phyloP scores from a whole-genome alignment of 805 yeast genomes.

The Lachancea mirantina region DNA sequence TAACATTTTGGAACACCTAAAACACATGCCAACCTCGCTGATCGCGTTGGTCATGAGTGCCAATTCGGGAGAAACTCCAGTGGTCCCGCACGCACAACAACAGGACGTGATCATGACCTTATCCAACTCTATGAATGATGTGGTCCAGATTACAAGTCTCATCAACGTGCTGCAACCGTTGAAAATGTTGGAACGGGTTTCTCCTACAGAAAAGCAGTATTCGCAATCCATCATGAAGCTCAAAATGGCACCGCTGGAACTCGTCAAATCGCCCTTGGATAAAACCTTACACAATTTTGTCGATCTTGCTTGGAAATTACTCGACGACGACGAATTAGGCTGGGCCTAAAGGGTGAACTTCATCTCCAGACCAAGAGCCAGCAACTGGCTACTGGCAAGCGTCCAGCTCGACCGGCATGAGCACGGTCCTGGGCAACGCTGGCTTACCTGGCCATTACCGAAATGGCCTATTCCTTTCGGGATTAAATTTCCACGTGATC shows the following conservation, averaged over 20 bases:
- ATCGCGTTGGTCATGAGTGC: constrained; percentile 24
- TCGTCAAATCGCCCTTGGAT: constrained; percentile 5
- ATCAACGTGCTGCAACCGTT: constrained; percentile 26
- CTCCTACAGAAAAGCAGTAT: no score
- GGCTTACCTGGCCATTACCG: no score
- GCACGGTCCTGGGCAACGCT: no score
- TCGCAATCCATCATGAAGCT: constrained; percentile 4
- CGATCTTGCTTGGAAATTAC: constrained; percentile 25
- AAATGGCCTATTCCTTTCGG: no score
- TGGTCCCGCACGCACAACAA: constrained; percentile 10
- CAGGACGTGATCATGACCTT: constrained; percentile 26
- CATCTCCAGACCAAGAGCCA: no score
- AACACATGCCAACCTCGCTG: constrained; percentile 26
- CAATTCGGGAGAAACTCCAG: constrained; percentile 1
- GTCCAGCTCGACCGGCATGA: no score
- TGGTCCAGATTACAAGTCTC: constrained; percentile 28
- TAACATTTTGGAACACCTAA: constrained; percentile 24
- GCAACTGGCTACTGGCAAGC: no score
- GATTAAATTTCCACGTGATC: no score
- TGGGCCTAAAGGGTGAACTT: constrained; percentile 16
- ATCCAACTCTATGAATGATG: constrained; percentile 29
- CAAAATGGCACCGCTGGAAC: constrained; percentile 1
- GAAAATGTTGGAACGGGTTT: constrained; percentile 19
- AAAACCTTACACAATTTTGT: constrained; percentile 13
- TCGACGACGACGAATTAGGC: constrained; percentile 29